Conservation (phyloP, 2,329 filamentous ascomycete species). For the Hypocreales sp. region DNA sequence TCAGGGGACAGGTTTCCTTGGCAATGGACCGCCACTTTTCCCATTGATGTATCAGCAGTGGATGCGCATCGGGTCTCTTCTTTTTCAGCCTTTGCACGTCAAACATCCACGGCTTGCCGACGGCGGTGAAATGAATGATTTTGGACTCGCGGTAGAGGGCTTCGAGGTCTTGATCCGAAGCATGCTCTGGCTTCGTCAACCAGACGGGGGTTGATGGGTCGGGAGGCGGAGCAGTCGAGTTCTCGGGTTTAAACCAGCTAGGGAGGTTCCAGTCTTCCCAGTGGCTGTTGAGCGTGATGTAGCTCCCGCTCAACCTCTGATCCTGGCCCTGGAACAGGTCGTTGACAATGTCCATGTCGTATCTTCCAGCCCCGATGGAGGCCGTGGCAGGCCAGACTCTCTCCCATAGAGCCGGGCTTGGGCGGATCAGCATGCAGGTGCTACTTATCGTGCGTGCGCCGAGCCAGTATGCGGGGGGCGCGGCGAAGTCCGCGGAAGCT, state of each 20-base stretch:
- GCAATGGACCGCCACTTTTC: too few relatives aligned
- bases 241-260: slow-evolving; percentile 3
- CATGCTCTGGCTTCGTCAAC: not conserved
- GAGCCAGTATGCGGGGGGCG: slow-evolving; percentile 7
- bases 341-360: slow-evolving; percentile 9
- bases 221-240: too few relatives aligned
- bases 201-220: too few relatives aligned
- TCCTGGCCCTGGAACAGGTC: slow-evolving; percentile 2
- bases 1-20: too few relatives aligned
- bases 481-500: slow-evolving; percentile 2
- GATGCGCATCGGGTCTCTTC: too few relatives aligned
- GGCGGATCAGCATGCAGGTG: slow-evolving; percentile 7
- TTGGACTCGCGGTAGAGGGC: slow-evolving; percentile 5
- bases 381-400: slow-evolving; percentile 1
- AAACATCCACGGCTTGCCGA: slow-evolving; percentile 6
- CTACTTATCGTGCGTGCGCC: slow-evolving; percentile 4
- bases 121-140: slow-evolving; percentile 6
- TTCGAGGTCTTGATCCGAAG: slow-evolving; percentile 3
- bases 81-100: not conserved
- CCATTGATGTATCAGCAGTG: too few relatives aligned
- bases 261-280: slow-evolving; percentile 8
- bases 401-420: slow-evolving; percentile 3
- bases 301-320: slow-evolving; percentile 2
- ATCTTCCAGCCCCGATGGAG: slow-evolving; percentile 3
- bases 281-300: slow-evolving; percentile 6